Conservation (phyloP, 2,329 filamentous ascomycete genomes). For the Graphilbum fragrans region DNA sequence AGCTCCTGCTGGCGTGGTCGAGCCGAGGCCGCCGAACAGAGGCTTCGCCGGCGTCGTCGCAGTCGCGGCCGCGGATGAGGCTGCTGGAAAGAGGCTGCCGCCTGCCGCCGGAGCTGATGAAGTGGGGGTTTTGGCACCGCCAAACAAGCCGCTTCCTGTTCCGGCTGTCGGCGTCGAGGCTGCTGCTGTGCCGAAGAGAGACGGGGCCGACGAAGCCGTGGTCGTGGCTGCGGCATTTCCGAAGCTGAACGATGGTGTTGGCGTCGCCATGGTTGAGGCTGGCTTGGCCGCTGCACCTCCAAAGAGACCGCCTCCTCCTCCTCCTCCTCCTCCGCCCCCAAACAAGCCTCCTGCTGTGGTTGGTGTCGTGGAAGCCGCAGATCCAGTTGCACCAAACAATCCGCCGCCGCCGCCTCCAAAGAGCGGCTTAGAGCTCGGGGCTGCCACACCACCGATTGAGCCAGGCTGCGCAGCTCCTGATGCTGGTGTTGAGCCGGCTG, state of each 20-base stretch:
- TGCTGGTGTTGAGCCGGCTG: no score
- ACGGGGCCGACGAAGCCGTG: neutral
- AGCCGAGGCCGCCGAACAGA: conserved; percentile 29
- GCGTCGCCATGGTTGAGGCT: no score
- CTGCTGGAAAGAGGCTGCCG: conserved; percentile 1
- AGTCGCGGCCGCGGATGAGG: conserved; percentile 6
- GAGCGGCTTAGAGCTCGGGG: no score
- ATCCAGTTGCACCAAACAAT: conserved; percentile 3
- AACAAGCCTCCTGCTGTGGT: neutral
- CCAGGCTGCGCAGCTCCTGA: no score
- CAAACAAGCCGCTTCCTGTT: conserved; percentile 18
- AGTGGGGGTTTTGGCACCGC: conserved; percentile 11
- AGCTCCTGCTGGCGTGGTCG: conserved; percentile 44
- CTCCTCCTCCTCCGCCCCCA: no score
- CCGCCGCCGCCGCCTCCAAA: conserved; percentile 2
- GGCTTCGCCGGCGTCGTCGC: conserved; percentile 35
- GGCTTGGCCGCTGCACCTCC: no score
- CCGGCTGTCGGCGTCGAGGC: neutral
- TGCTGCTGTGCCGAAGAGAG: neutral
- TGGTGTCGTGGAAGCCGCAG: neutral
- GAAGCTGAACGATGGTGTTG: neutral
- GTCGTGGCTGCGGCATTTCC: neutral
- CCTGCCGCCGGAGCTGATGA: neutral
- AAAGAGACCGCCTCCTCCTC: no score
- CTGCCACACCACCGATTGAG: no score